These are phyloP conservation scores for Fraxinus xanthoxyloides DNA, from an alignment of 305 asterid genomes.

Conservation along the genomic window DNA sequence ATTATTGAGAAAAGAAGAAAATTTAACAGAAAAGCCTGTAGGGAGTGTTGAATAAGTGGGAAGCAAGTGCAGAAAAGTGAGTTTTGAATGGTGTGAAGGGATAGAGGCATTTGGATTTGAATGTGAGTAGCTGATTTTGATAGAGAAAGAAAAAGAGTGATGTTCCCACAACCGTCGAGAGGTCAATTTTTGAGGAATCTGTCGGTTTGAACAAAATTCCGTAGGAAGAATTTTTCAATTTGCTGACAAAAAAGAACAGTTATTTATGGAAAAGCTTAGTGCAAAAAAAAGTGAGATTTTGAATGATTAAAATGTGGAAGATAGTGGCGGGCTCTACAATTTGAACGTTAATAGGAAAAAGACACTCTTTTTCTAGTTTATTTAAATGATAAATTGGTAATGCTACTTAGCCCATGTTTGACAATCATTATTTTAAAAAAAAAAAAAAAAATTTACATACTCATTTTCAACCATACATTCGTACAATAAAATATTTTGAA, in stretches of 20 bases:
- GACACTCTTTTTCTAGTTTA: neutral
- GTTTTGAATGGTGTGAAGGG: constrained; percentile 37
- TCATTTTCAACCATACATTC: no score
- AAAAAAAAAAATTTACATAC: no score
- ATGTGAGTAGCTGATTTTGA: constrained; percentile 11
- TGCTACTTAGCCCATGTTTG: neutral
- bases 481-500: no score
- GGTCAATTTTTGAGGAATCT: constrained; percentile 28
- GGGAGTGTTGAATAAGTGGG: constrained; percentile 21
- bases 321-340: constrained; percentile 40
- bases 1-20: constrained; percentile 1
- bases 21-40: constrained; percentile 13
- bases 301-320: constrained; percentile 12
- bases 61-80: constrained; percentile 13
- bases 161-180: constrained; percentile 28
- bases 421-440: no score
- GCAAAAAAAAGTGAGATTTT: neutral
- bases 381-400: no score
- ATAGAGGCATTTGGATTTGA: constrained; percentile 30
- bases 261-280: neutral
- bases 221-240: neutral
- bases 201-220: neutral
- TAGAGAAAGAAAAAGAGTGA: constrained; percentile 19
- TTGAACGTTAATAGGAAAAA: neutral
- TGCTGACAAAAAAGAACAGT: constrained; percentile 8